Evolutionary conservation across 352 stramenopile species (phyloP), one percentile per base, ranked within the genome.

Genomic region (Globisporangium spiculum): DNA sequence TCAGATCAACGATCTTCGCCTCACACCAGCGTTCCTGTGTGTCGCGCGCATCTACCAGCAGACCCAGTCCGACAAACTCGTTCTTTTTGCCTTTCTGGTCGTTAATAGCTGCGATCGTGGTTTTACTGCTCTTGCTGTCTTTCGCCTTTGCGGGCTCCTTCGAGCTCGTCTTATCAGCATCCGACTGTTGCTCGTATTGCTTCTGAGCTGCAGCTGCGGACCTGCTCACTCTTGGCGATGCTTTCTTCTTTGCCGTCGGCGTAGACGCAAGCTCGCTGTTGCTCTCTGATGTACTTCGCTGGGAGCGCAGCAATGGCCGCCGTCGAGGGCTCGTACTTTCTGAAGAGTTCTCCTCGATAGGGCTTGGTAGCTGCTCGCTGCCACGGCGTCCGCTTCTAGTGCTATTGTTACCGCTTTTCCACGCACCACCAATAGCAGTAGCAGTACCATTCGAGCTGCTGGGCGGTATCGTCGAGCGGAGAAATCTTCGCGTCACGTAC

Each of bases 41-140:
- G 56, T 90, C 86, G 8, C 75, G 80, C 12, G 87, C 83, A 64
- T 93, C 86, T 18, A 92, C 70, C 27, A 92, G 68, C 32, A 88
- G 59, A 22, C 83, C 79, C 16, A 78, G 65, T 7, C 83, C 85
- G 38, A 75, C 65, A 4, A 26, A 38, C 32, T 50, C 56, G 9
- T 24, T 18, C 20, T 62, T 62, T 14, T 12, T 50, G n/a, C 26
- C 63, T 16, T 60, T 41, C 14, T 16, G 7, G 4, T 36, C 32
- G 1, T n/a, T 27, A 18, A 24, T 20, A 36, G 8, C 24, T 18
- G 18, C 30, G 26, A 12, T 7, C 22, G 14, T 8, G 18, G n/a
- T 32, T 6, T 4, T 46, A n/a, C 30, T 62, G 10, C 30, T 62
- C 24, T 50, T 50, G 20, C 10, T 16, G 4, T 62, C 56, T 46